A percentile compares a stretch with the other conserved stretches of the same genome.
phyloP scores from a whole-genome alignment of 495 filamentous ascomycete genomes.

The Xylaria curta region DNA sequence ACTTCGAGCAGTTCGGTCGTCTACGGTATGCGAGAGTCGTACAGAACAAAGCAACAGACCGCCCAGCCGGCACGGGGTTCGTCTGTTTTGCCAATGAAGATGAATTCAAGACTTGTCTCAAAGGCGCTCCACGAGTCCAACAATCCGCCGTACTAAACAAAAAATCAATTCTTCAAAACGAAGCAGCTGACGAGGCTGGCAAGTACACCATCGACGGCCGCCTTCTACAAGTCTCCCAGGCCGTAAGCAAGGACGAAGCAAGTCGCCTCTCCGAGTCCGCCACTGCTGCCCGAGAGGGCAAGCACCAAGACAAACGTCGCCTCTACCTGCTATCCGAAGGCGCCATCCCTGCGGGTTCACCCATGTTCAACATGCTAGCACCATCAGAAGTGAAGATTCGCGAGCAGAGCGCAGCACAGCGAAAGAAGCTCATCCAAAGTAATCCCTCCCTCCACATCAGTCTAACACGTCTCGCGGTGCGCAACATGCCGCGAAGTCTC shows the following conservation, averaged over 20 bases:
- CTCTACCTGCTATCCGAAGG: constrained; percentile 91
- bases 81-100: constrained; percentile 85
- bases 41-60: constrained; percentile 79
- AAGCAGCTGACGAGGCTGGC: constrained; percentile 74
- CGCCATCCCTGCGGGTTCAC: constrained; percentile 71
- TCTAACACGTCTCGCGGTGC: constrained; percentile 89
- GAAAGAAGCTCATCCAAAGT: constrained; percentile 84
- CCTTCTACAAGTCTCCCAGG: constrained; percentile 80
- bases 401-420: constrained; percentile 85
- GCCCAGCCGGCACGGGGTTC: constrained; percentile 91
- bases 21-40: constrained; percentile 90
- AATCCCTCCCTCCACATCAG: constrained; percentile 91
- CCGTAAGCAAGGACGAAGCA: constrained; percentile 82
- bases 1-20: constrained; percentile 83
- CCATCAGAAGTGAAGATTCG: constrained; percentile 85
- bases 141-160: constrained; percentile 57
- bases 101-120: constrained; percentile 75
- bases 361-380: constrained; percentile 75
- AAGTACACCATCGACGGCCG: constrained; percentile 90
- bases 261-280: constrained; percentile 73
- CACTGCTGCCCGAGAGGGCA: constrained; percentile 65
- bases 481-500: constrained; percentile 86
- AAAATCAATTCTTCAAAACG: constrained; percentile 84
- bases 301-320: constrained; percentile 87
- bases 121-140: constrained; percentile 67